Base-by-base conservation (phyloP, 495 filamentous ascomycete species). In the Bathelium albidoporum region DNA sequence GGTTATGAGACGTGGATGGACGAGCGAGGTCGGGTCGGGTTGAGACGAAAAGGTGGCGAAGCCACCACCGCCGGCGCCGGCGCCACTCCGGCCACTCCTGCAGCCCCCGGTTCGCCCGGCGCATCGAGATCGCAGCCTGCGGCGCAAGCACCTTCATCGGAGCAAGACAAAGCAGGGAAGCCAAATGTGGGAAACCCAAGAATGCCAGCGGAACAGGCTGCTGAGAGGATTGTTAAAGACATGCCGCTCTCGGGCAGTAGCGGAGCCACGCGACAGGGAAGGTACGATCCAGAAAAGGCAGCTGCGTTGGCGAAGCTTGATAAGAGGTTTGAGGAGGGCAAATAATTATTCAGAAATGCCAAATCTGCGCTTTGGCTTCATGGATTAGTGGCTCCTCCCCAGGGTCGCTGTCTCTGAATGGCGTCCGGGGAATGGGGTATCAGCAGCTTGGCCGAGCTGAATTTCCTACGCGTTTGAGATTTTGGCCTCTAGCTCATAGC, bases 1-100 rank as follows among this genome's bases (percentile, higher is more conserved):
- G 73, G 74, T 4, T 77, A 76, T 63, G 75, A 77, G 67, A 77
- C 74, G 36, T 76, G 71, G 36, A 70, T 74, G 64, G 75, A 77
- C 52, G 59, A 22, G n/a, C 68, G 70, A 41, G 75, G 73, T 0
- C 69, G 75, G 59, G 73, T 75, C 24, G 61, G 70, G 32, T 63
- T 77, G 31, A 59, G 72, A 29, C 63, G 71, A 39, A 69, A 69
- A 59, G 69, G 66, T 44, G 60, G 16, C 12, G 60, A 41, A 52
- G 58, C n/a, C 10, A 32, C 43, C 18, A 18, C 41, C 1, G 41
- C 9, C 9, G 1, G 20, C 59, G 44, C 9, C 32, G 16, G 32
- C 61, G 24, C 32, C 61, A 18, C n/a, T n/a, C n/a, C n/a, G n/a
- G n/a, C n/a, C n/a, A n/a, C n/a, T n/a, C n/a, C n/a, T n/a, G n/a